Evolutionary conservation across 2,329 filamentous ascomycete species (phyloP), one percentile per base, ranked within the genome.

Genomic region (Colletotrichum godetiae): DNA sequence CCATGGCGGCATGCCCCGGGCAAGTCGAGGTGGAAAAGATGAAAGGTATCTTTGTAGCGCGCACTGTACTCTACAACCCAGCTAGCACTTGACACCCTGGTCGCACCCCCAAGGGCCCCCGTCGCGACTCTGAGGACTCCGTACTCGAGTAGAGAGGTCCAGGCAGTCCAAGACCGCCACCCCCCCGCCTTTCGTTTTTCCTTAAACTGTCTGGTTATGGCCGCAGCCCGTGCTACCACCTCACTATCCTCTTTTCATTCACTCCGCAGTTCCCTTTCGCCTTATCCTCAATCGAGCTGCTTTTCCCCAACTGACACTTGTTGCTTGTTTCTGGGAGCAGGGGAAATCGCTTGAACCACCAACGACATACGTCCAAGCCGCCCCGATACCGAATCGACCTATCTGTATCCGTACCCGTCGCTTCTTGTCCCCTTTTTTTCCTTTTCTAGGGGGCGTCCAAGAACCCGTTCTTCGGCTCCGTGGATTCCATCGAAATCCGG

Each of bases 201-300:
- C 70, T 83, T 80, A 82, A 84, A 81, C 80, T 81, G 79, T 82
- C 78, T 81, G 80, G 81, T 79, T 79, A 79, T 83, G 82, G 79
- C 81, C 82, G 80, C 82, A 82, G 82, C 80, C 82, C 82, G 83
- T 86, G 83, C 83, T 84, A 86, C 84, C 81, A 85, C 82, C 82
- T 85, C 83, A 81, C 84, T 86, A 86, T 85, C 80, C 84, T 86
- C 83, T 85, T 86, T 86, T 86, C 83, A 85, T 81, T 77, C 84
- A 85, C 83, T 84, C 82, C 82, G 84, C 83, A 84, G 82, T 84
- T 80, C 82, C 84, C 81, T 83, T 86, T 81, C 79, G 76, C 84
- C 84, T 83, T 81, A 85, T 85, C 35, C 73, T 74, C 73, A 74
- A 76, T 75, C 65, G 67, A 75, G 73, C 77, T 78, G 42, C 42